phyloP scores from a whole-genome alignment of 768 basidiomycete species.

The Stropharia rugosoannulata region DNA sequence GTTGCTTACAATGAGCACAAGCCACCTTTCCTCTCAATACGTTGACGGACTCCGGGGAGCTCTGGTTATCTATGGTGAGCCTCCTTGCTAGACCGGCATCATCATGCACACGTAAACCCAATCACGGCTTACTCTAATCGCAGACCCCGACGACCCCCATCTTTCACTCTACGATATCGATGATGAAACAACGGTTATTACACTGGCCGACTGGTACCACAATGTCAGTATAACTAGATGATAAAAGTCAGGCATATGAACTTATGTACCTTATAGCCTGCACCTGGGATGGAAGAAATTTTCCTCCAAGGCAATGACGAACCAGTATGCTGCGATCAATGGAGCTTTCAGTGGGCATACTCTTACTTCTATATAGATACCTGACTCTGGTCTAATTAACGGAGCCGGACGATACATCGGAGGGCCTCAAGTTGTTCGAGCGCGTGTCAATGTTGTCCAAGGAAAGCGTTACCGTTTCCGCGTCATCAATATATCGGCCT shows the following conservation, averaged over 20 bases:
- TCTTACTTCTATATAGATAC: conserved; percentile 3
- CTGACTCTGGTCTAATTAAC: conserved; percentile 19
- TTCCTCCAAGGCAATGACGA: conserved; percentile 18
- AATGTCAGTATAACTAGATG: conserved; percentile 4
- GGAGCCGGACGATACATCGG: conserved; percentile 20
- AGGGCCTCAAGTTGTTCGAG: conserved; percentile 16
- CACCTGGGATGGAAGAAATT: conserved; percentile 14
- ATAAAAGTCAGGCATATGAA: not conserved
- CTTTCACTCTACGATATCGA: conserved; percentile 18
- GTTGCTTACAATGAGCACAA: not conserved
- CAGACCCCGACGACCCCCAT: conserved; percentile 20
- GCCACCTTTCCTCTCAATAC: conserved; percentile 22
- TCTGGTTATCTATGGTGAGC: conserved; percentile 25
- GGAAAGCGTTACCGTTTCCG: conserved; percentile 55
- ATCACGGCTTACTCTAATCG: no score
- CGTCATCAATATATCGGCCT: conserved; percentile 47
- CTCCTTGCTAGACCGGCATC: not conserved
- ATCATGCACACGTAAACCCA: not conserved
- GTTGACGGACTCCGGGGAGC: conserved; percentile 21
- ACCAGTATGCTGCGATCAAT: conserved; percentile 12
- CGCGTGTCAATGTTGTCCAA: conserved; percentile 33
- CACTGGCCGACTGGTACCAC: conserved; percentile 22
- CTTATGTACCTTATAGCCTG: not conserved
- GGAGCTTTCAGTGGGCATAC: not conserved
- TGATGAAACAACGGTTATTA: conserved; percentile 20